These are phyloP conservation scores for Citrus trifoliata DNA, from an alignment of 345 rosid species.

Conservation along the genomic window DNA sequence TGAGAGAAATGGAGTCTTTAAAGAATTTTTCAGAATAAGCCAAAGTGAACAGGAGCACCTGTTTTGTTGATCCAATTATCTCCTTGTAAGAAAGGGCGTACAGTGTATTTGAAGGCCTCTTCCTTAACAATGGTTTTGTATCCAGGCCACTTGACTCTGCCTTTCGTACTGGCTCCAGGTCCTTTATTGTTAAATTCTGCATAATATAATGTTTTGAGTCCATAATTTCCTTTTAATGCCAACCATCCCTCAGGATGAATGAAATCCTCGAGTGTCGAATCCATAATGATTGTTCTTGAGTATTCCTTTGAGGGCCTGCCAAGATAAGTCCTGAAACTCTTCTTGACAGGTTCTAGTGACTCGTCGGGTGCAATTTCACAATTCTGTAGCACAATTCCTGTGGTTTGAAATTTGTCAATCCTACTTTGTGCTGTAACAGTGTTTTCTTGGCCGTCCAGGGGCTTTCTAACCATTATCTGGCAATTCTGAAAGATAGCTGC, in stretches of 20 bases:
- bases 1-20: neutral
- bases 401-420: conserved; percentile 50
- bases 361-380: conserved; percentile 51
- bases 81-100: conserved; percentile 53
- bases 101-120: conserved; percentile 58
- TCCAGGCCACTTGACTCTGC: conserved; percentile 80
- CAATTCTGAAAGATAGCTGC: conserved; percentile 78
- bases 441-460: conserved; percentile 49
- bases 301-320: conserved; percentile 76
- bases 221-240: conserved; percentile 54
- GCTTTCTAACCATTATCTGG: conserved; percentile 52
- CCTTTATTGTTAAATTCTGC: conserved; percentile 74
- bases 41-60: conserved; percentile 40
- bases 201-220: conserved; percentile 49
- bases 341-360: conserved; percentile 37
- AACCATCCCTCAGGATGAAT: conserved; percentile 78
- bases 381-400: conserved; percentile 75
- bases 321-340: conserved; percentile 50
- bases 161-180: conserved; percentile 37
- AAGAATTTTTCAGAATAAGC: conserved; percentile 26
- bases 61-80: conserved; percentile 42
- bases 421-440: conserved; percentile 71
- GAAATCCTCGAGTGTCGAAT: conserved; percentile 56
- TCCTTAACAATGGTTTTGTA: conserved; percentile 38
- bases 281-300: conserved; percentile 75